Base-by-base conservation (phyloP, 495 filamentous ascomycete genomes). In the Penicillium silybi region DNA sequence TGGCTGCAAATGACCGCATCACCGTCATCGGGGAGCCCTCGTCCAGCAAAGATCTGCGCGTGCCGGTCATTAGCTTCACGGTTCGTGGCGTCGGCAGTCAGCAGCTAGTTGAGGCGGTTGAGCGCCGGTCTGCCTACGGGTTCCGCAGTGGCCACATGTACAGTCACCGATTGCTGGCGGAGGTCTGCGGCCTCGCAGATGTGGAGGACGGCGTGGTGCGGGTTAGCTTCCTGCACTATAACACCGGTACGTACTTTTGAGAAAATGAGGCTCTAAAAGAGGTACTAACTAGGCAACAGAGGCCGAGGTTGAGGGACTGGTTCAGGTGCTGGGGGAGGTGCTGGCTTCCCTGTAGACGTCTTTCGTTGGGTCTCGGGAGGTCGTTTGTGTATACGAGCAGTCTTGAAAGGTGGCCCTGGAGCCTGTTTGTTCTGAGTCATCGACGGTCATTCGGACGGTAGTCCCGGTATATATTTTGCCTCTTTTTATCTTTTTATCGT, bases 181-280 rank as follows among this genome's bases (percentile, higher is more conserved):
- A 86, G n/a, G 66, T 86, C 7, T 62, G 88, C 25, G 78, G 77
- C 2, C 54, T 88, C 48, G 75, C 53, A 34, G 63, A 69, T 54
- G 52, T 63, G 35, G 63, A 72, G 37, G 81, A 85, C 53, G 87
- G 85, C 2, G 82, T 90, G 17, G 76, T 87, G 15, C 78, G 87
- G 63, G 83, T 88, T 32, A 85, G 80, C 57, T 73, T 88, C 71
- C 77, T 85, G 64, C 85, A 89, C 71, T 90, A 90, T 69, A 91
- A 90, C 61, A 88, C 82, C 6, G 68, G 85, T 84, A 59, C 77
- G 80, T 75, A 44, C 9, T 54, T 15, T 18, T 41, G 15, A 13
- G 29, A 40, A 3, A 9, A 20, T 25, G 16, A 22, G 15, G 9
- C 26, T 22, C 7, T 39, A 43, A 15, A 23, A 45, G 23, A 46